Conservation (phyloP, 2,329 filamentous ascomycete species). For the Fusarium coicis region DNA sequence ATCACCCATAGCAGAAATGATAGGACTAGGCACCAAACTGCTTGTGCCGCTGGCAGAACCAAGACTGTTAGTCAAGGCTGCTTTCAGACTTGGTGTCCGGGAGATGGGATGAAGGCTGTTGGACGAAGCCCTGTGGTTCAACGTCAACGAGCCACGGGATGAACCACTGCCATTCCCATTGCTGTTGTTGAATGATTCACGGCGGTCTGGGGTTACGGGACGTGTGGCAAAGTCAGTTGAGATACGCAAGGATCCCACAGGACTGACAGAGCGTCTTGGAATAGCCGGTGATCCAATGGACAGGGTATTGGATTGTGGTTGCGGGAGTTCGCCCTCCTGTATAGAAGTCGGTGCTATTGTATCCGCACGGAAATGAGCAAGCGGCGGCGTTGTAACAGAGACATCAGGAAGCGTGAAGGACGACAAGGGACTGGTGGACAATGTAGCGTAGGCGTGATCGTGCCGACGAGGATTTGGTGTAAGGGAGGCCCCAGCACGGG, state of each 20-base stretch:
- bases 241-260: constrained; percentile 49
- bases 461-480: constrained; percentile 32
- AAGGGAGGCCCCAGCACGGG: constrained; percentile 28
- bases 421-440: constrained; percentile 32
- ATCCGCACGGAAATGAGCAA: constrained; percentile 42
- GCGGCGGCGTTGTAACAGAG: constrained; percentile 38
- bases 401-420: constrained; percentile 41
- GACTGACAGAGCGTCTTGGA: constrained; percentile 31
- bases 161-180: constrained; percentile 50
- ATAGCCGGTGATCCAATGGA: constrained; percentile 18
- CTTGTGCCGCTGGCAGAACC: constrained; percentile 67
- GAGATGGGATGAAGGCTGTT: constrained; percentile 61
- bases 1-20: constrained; percentile 80
- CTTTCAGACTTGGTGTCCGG: constrained; percentile 70
- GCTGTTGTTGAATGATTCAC: constrained; percentile 53
- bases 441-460: constrained; percentile 34
- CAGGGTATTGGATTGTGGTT: constrained; percentile 23
- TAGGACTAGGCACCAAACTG: constrained; percentile 77
- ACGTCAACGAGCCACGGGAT: constrained; percentile 40
- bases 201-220: constrained; percentile 38
- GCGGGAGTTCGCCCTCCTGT: constrained; percentile 35
- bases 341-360: constrained; percentile 49
- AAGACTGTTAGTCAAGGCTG: constrained; percentile 62
- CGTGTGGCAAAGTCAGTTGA: constrained; percentile 50
- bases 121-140: constrained; percentile 46